Evolutionary conservation across 768 basidiomycete species (phyloP).

Genomic region (Boletus fagicola): DNA sequence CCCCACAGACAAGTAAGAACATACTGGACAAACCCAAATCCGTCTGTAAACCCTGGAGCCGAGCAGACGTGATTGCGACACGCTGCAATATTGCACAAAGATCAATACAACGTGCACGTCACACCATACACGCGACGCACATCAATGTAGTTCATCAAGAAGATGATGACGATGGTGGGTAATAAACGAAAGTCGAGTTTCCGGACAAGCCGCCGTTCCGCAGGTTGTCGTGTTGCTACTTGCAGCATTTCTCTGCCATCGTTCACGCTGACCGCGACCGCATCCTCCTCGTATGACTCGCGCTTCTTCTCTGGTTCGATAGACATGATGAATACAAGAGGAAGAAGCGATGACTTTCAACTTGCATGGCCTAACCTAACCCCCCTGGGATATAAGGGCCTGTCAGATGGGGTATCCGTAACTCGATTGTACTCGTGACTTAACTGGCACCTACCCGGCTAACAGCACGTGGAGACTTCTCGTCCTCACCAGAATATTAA

Average conservation of each 20-base stretch:
- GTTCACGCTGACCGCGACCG: neutral
- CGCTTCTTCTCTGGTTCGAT: slow-evolving; percentile 14
- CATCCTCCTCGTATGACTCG: slow-evolving; percentile 6
- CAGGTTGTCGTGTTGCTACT: slow-evolving; percentile 7
- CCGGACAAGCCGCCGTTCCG: slow-evolving; percentile 41
- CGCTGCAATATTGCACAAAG: slow-evolving; percentile 32
- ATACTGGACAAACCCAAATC: slow-evolving; percentile 47
- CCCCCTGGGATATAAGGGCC: neutral
- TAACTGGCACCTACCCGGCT: neutral
- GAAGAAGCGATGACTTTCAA: neutral
- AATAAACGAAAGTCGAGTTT: slow-evolving; percentile 57
- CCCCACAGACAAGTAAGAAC: neutral
- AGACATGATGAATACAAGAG: slow-evolving; percentile 13
- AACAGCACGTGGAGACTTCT: neutral
- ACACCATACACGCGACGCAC: slow-evolving; percentile 35
- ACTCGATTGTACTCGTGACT: neutral
- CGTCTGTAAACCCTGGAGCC: slow-evolving; percentile 49
- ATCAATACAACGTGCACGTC: neutral
- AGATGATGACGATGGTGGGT: slow-evolving; percentile 57
- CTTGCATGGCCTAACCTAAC: neutral
- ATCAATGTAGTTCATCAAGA: slow-evolving; percentile 68
- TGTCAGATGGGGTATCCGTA: neutral
- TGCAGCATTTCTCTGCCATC: neutral
- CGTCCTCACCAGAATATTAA: neutral
- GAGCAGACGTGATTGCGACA: slow-evolving; percentile 49